Percentiles rank a stretch among this genome's conserved stretches.
Evolutionary conservation across 768 basidiomycete genomes (phyloP).

Genomic region (Clitopilus passeckerianus): DNA sequence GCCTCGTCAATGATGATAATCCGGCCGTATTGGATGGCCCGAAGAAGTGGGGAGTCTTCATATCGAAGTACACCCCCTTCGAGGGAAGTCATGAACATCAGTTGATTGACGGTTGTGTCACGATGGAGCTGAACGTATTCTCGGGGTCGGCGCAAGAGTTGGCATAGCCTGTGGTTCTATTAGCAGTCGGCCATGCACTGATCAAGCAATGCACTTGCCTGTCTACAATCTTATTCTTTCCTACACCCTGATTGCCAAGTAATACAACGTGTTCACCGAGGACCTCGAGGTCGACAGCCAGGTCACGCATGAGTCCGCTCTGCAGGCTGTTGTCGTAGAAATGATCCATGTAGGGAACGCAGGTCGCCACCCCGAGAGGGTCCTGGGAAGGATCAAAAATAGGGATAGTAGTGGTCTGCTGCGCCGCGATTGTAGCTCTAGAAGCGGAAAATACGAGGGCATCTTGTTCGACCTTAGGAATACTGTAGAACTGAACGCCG

Average conservation of each 20-base stretch:
- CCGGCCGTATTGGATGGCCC: constrained; percentile 55
- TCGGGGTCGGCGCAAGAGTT: constrained; percentile 55
- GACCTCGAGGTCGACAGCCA: constrained; percentile 58
- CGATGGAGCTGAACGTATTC: constrained; percentile 71
- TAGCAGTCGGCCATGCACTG: background rate
- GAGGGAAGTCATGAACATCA: constrained; percentile 64
- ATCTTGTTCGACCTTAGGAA: constrained; percentile 32
- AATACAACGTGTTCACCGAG: constrained; percentile 61
- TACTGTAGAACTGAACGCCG: constrained; percentile 41
- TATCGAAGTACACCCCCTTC: constrained; percentile 54
- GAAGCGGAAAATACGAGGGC: constrained; percentile 42
- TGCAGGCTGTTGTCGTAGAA: constrained; percentile 70
- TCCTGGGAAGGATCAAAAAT: constrained; percentile 46
- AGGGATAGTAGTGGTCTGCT: constrained; percentile 34
- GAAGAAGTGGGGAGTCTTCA: constrained; percentile 61
- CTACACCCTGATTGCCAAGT: constrained; percentile 69
- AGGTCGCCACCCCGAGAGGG: constrained; percentile 47
- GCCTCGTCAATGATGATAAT: constrained; percentile 71
- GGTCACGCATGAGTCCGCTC: constrained; percentile 60
- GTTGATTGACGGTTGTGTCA: constrained; percentile 65
- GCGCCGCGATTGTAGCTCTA: constrained; percentile 25
- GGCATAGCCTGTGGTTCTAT: constrained; percentile 39
- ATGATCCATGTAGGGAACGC: constrained; percentile 64
- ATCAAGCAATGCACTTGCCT: constrained; percentile 28
- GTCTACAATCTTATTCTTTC: constrained; percentile 69